Evolutionary conservation across 371 early-diverging fungal genomes (phyloP).

Genomic region (Choanephora cucurbitarum): DNA sequence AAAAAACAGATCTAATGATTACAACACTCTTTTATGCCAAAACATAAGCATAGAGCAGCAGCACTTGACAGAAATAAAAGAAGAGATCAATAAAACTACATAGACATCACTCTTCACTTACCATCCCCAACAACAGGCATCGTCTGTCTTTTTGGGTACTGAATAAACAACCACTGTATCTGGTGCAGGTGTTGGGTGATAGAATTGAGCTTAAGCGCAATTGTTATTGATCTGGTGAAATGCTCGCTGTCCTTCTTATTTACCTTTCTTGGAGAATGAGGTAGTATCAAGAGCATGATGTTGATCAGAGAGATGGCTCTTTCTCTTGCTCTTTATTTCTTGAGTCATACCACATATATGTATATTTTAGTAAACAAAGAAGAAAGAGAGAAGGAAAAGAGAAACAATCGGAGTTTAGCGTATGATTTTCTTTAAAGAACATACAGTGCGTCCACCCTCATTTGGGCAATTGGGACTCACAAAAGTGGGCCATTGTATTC

Average conservation of each 20-base stretch:
- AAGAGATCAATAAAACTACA: slow-evolving; percentile 9
- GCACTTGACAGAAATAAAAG: slow-evolving; percentile 11
- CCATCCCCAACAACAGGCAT: slow-evolving; percentile 32
- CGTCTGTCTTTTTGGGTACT: slow-evolving; percentile 24
- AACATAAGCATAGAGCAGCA: slow-evolving; percentile 26
- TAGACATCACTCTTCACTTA: too few relatives aligned
- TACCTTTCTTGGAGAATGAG: not conserved
- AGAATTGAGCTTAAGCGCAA: slow-evolving; percentile 5
- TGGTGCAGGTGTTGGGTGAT: slow-evolving; percentile 30
- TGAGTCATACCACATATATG: not conserved
- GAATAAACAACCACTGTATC: slow-evolving; percentile 25
- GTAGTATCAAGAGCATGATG: not conserved
- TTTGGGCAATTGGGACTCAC: too few relatives aligned
- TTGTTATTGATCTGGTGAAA: not conserved
- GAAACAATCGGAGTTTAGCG: too few relatives aligned
- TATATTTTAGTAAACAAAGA: not conserved
- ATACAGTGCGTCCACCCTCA: too few relatives aligned
- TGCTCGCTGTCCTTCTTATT: too few relatives aligned
- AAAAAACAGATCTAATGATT: too few relatives aligned
- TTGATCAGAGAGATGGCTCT: not conserved
- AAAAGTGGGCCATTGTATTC: too few relatives aligned
- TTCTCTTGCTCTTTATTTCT: not conserved
- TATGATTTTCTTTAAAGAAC: too few relatives aligned
- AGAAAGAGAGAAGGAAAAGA: not conserved
- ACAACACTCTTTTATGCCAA: slow-evolving; percentile 29